Evolutionary conservation across 495 filamentous ascomycete species (phyloP).

Genomic region (Tuber magnatum): DNA sequence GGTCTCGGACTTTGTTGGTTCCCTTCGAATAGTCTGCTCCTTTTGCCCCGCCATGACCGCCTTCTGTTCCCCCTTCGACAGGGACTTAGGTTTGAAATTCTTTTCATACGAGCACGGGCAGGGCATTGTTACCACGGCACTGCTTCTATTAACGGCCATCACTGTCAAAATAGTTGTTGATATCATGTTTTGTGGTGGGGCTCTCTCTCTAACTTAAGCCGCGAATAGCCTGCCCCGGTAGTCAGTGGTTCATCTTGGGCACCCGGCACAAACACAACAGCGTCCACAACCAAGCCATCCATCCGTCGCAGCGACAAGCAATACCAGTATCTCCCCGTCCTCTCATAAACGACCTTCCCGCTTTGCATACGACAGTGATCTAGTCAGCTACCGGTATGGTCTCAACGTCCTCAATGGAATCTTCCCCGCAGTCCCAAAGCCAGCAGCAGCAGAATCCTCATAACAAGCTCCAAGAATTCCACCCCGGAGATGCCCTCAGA

Average conservation of each 20-base stretch:
- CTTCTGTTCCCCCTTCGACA: too few relatives aligned
- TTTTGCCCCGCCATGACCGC: too few relatives aligned
- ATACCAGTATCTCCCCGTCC: not conserved
- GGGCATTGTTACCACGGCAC: not conserved
- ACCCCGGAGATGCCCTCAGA: not conserved
- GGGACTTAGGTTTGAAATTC: too few relatives aligned
- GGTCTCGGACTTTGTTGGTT: too few relatives aligned
- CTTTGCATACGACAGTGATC: not conserved
- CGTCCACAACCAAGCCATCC: not conserved
- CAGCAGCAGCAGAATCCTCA: not conserved
- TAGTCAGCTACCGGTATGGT: not conserved
- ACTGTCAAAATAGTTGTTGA: not conserved
- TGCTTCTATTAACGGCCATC: not conserved
- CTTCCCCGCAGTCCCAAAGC: not conserved
- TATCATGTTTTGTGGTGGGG: not conserved
- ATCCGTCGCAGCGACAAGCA: not conserved
- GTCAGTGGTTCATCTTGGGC: not conserved
- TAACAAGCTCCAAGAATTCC: not conserved
- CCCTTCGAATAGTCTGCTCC: too few relatives aligned
- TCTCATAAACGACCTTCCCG: not conserved
- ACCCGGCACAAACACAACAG: not conserved
- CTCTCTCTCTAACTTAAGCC: too few relatives aligned
- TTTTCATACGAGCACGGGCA: not conserved
- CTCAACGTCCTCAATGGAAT: not conserved
- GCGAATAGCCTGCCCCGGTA: not conserved